Conservation (phyloP, 106 monocot genomes). For the Phalaenopsis equestris region DNA sequence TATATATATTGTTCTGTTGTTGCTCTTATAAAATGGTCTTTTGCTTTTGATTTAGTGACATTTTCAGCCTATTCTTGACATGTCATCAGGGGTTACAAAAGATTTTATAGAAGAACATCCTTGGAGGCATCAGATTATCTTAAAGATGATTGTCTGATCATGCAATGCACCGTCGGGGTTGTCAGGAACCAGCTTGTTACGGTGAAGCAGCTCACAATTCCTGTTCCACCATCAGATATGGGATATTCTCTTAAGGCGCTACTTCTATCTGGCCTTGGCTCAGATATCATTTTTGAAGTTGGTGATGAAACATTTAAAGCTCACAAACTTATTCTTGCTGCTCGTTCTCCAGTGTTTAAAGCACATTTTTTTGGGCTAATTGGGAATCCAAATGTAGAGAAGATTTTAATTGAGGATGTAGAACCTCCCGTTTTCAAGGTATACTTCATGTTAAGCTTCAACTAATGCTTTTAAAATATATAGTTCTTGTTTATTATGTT, state of each 20-base stretch:
- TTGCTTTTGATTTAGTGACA: neutral
- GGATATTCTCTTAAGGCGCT: constrained; percentile 18
- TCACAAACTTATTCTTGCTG: constrained; percentile 33
- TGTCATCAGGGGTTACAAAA: constrained; percentile 29
- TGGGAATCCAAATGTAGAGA: constrained; percentile 23
- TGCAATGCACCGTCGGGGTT: constrained; percentile 43
- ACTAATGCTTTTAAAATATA: neutral
- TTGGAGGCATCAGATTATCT: constrained; percentile 36
- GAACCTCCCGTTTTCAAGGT: constrained; percentile 38
- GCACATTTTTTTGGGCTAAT: constrained; percentile 41
- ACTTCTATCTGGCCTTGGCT: constrained; percentile 17
- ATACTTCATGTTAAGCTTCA: neutral
- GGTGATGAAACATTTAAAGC: constrained; percentile 24
- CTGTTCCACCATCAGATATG: constrained; percentile 26
- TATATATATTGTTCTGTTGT: too few species aligned
- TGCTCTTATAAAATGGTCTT: too few species aligned
- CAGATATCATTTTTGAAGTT: constrained; percentile 31
- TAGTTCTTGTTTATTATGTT: neutral
- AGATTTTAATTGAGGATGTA: constrained; percentile 27
- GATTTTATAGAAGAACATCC: constrained; percentile 30
- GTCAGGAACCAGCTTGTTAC: constrained; percentile 25
- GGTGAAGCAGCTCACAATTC: constrained; percentile 16
- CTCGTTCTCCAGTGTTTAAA: constrained; percentile 36
- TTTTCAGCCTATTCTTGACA: neutral
- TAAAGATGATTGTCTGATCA: constrained; percentile 27